Base-by-base conservation (phyloP, 352 stramenopile genomes). In the Plasmopara halstedii region DNA sequence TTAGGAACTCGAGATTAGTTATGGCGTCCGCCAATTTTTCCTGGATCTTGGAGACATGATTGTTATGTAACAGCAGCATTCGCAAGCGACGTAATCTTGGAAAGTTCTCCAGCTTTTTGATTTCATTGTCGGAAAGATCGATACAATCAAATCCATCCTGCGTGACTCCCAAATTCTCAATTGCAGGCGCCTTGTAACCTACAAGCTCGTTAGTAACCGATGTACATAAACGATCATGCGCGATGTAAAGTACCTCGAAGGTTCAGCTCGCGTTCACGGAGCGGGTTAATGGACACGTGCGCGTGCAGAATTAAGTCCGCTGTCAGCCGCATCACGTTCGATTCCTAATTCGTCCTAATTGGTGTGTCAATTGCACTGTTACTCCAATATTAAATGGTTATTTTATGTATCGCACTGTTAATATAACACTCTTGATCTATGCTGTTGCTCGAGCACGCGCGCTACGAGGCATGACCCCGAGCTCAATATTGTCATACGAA, bases 61-160 rank as follows among this genome's bases (percentile, higher is more conserved):
- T 97, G 73, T 97, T 97, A 60, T 94, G 79, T 33, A 97, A 56
- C 26, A 97, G 62, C 48, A 97, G 59, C 70, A 91, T 95, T n/a
- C 80, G 86, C 37, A 97, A 65, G 13, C 89, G 73, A 25, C 70
- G 70, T 45, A 95, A 73, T 2, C 78, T 65, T 38, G 89, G 89
- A 46, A 97, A 97, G 72, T 97, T 97, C 64, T 97, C 91, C 1
- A 97, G 65, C 60, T 88, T 95, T 60, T 95, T 94, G 50, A 97
- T 91, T 56, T 97, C 88, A 58, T 97, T 97, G 63, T 97, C 91
- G 52, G 81, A 94, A 22, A 97, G 66, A 51, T 97, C 91, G 31
- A 97, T 85, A 55, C 85, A 95, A 65, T 97, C 91, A 44, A 95
- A 97, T 13, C 87, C 82, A 56, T 97, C 87, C 83, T 94, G 88